phyloP scores from a whole-genome alignment of 2,329 filamentous ascomycete genomes.

The Pleoardoris graminearum region DNA sequence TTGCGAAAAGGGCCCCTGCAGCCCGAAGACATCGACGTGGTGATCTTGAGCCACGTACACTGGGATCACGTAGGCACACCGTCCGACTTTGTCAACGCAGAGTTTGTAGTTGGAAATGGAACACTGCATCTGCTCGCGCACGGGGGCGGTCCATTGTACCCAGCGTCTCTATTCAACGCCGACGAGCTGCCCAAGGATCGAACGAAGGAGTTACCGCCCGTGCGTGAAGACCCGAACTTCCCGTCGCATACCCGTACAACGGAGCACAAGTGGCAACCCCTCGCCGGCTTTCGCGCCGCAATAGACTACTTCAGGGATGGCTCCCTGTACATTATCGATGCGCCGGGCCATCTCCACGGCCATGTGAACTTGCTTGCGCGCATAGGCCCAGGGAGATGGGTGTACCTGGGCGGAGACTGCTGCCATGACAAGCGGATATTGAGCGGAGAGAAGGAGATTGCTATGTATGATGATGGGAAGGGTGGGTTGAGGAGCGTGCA shows the following conservation, averaged over 20 bases:
- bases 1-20: slow-evolving; percentile 45
- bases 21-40: slow-evolving; percentile 43
- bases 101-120: slow-evolving; percentile 55
- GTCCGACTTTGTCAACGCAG: slow-evolving; percentile 53
- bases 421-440: slow-evolving; percentile 59
- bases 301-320: slow-evolving; percentile 56
- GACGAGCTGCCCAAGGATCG: slow-evolving; percentile 49
- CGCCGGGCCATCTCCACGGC: slow-evolving; percentile 56
- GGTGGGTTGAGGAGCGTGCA: slow-evolving; percentile 56
- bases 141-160: slow-evolving; percentile 42
- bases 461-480: slow-evolving; percentile 52
- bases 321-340: slow-evolving; percentile 53
- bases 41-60: slow-evolving; percentile 59
- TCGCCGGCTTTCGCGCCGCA: slow-evolving; percentile 50
- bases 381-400: slow-evolving; percentile 46
- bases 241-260: slow-evolving; percentile 24
- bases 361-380: slow-evolving; percentile 57
- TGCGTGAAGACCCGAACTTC: slow-evolving; percentile 16
- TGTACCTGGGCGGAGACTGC: slow-evolving; percentile 58
- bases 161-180: slow-evolving; percentile 50
- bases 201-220: slow-evolving; percentile 50
- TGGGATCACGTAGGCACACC: slow-evolving; percentile 64
- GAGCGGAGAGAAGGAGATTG: slow-evolving; percentile 57
- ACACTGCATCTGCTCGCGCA: slow-evolving; percentile 33
- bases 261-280: slow-evolving; percentile 46